Conservation (phyloP, 257 asterid genomes). For the Echites panduratus region DNA sequence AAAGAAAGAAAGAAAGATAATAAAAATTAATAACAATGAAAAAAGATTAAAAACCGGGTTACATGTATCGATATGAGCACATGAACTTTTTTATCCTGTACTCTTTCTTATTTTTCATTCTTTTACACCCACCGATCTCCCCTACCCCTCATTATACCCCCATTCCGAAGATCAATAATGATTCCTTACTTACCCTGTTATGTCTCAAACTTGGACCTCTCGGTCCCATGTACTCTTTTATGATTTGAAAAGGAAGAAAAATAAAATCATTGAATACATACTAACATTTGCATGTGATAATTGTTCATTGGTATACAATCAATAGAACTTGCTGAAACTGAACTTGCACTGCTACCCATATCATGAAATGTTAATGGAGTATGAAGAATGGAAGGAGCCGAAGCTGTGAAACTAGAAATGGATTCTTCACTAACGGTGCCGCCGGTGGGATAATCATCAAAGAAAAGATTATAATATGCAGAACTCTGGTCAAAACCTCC, state of each 20-base stretch:
- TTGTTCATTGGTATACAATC: slow-evolving; percentile 11
- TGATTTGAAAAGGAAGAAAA: neutral
- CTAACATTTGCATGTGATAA: slow-evolving; percentile 17
- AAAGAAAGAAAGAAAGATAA: too few species aligned
- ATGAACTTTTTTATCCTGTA: too few species aligned
- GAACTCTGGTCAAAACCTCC: slow-evolving; percentile 14
- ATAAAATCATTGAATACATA: neutral
- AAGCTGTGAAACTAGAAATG: neutral
- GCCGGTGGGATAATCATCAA: slow-evolving; percentile 1
- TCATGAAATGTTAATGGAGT: slow-evolving; percentile 7
- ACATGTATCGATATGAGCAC: too few species aligned
- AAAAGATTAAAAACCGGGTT: too few species aligned
- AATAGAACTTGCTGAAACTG: slow-evolving; percentile 15
- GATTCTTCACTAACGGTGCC: slow-evolving; percentile 6
- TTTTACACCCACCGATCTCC: too few species aligned
- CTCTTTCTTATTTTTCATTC: too few species aligned
- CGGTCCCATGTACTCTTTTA: too few species aligned
- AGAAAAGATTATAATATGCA: neutral
- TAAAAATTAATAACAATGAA: too few species aligned
- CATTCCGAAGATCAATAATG: too few species aligned
- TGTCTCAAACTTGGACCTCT: too few species aligned
- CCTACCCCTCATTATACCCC: too few species aligned
- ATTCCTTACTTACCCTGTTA: too few species aligned
- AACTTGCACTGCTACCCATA: slow-evolving; percentile 15
- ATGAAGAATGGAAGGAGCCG: neutral